Evolutionary conservation across 176 grass and related monocot genomes (phyloP).

Genomic region (Raddia guianensis): DNA sequence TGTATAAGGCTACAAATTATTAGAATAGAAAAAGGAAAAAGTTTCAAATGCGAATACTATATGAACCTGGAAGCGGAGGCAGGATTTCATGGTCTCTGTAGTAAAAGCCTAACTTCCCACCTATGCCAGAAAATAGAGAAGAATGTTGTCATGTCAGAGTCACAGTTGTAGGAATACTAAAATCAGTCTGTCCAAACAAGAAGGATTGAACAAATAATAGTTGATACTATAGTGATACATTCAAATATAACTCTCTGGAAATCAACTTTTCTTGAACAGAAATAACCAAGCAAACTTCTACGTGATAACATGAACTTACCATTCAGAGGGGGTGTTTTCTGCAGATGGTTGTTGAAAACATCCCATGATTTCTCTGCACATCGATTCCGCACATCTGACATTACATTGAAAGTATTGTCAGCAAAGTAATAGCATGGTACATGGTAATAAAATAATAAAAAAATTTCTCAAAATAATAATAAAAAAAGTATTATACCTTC

Average conservation of each 20-base stretch:
- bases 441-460: not conserved
- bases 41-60: constrained; percentile 17
- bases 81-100: constrained; percentile 99
- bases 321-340: constrained; percentile 72
- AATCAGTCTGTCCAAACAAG: not conserved
- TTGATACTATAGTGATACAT: not conserved
- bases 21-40: constrained; percentile 10
- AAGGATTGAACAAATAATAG: not conserved
- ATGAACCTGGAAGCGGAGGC: constrained; percentile 78
- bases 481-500: constrained; percentile 53
- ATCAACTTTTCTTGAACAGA: not conserved
- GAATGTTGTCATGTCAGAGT: not conserved
- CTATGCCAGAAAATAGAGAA: constrained; percentile 43
- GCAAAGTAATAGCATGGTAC: constrained; percentile 18
- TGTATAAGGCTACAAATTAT: not conserved
- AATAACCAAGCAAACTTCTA: constrained; percentile 3
- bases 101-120: constrained; percentile 91
- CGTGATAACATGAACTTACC: constrained; percentile 42
- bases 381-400: constrained; percentile 76
- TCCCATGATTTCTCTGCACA: constrained; percentile 84
- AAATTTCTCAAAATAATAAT: not conserved
- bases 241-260: not conserved
- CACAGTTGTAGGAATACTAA: not conserved
- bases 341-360: constrained; percentile 76
- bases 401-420: constrained; percentile 15